phyloP scores from a whole-genome alignment of 768 basidiomycete species.

The Amanita phalloides region DNA sequence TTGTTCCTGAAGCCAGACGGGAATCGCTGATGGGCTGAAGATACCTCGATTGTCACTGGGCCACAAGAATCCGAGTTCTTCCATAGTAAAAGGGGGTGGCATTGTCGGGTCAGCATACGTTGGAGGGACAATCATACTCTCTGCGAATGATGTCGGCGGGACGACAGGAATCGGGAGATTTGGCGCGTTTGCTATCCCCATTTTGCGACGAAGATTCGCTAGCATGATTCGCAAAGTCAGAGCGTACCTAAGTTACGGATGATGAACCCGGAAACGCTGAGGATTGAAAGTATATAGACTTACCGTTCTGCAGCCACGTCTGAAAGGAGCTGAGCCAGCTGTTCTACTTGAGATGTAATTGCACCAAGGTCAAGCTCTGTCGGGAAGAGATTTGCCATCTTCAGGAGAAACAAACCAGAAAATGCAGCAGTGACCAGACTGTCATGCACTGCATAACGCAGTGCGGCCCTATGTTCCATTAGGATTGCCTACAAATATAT shows the following conservation, averaged over 20 bases:
- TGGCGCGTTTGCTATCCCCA: constrained; percentile 50
- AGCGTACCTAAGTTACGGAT: constrained; percentile 49
- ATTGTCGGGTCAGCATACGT: constrained; percentile 42
- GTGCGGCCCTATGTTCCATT: constrained; percentile 50
- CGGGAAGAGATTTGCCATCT: constrained; percentile 92
- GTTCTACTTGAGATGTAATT: constrained; percentile 80
- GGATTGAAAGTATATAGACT: constrained; percentile 6
- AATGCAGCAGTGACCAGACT: constrained; percentile 87
- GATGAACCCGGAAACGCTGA: background rate
- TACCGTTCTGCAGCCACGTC: constrained; percentile 91
- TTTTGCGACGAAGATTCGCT: constrained; percentile 81
- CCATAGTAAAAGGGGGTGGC: constrained; percentile 67
- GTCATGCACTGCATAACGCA: constrained; percentile 89
- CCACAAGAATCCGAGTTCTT: constrained; percentile 76
- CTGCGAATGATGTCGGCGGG: constrained; percentile 41
- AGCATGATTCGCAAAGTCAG: constrained; percentile 90
- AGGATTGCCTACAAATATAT: background rate
- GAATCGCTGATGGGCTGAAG: constrained; percentile 74
- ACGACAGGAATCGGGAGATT: constrained; percentile 36
- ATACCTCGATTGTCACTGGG: constrained; percentile 45
- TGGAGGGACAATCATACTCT: constrained; percentile 52
- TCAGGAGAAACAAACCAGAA: constrained; percentile 83
- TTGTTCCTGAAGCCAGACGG: constrained; percentile 89
- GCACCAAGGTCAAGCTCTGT: constrained; percentile 66
- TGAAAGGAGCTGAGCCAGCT: constrained; percentile 80